Evolutionary conservation across 106 monocot genomes (phyloP).

Genomic region (Posidonia australis): DNA sequence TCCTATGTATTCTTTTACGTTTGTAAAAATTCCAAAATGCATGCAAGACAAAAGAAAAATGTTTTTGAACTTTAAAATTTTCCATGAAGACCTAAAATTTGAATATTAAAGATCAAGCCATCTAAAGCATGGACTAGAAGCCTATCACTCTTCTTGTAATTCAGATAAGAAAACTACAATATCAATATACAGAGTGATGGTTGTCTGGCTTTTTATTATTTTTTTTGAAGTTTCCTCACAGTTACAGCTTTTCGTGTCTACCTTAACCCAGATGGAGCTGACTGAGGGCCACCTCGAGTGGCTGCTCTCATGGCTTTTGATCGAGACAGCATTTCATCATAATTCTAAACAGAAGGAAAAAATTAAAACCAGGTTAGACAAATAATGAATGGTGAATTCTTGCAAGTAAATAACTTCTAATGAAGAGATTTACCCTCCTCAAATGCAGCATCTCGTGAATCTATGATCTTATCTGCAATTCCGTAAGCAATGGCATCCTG

Average conservation of each 20-base stretch:
- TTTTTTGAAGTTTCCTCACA: too few relatives aligned
- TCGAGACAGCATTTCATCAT: constrained; percentile 61
- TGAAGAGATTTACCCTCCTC: constrained; percentile 50
- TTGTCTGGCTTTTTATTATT: too few relatives aligned
- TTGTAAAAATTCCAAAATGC: too few relatives aligned
- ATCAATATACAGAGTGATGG: too few relatives aligned
- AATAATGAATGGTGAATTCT: neutral
- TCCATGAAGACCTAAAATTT: too few relatives aligned
- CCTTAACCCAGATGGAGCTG: constrained; percentile 41
- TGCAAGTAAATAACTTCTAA: neutral
- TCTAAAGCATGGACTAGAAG: too few relatives aligned
- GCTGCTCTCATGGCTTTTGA: constrained; percentile 58
- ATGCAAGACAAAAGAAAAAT: too few relatives aligned
- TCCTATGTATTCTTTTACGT: too few relatives aligned
- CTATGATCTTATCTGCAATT: constrained; percentile 76
- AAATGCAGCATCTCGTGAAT: constrained; percentile 50
- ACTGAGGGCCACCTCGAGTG: constrained; percentile 31
- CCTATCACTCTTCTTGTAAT: too few relatives aligned
- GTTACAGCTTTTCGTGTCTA: constrained; percentile 5
- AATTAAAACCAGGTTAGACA: neutral
- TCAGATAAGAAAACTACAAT: too few relatives aligned
- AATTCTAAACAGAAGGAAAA: constrained; percentile 33
- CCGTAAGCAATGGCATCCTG: constrained; percentile 90
- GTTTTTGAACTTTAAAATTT: too few relatives aligned
- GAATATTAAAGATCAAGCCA: too few relatives aligned